A percentile compares a stretch with the other conserved stretches of the same genome.
phyloP scores from a whole-genome alignment of 2,329 filamentous ascomycete species.

The Cladosporium austrohemisphaericum region DNA sequence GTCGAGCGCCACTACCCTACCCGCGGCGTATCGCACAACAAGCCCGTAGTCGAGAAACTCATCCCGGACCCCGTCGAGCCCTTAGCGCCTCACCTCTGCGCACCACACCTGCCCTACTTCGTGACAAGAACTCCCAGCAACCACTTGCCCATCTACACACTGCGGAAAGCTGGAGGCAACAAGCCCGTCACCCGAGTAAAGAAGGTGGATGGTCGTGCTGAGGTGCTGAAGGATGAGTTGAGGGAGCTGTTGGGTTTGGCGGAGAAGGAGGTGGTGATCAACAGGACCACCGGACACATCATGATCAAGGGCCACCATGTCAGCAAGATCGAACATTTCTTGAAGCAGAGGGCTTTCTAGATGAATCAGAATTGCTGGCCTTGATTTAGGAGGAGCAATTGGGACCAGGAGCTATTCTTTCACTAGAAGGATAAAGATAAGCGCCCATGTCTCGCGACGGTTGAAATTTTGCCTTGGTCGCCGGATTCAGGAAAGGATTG shows the following conservation, averaged over 20 bases:
- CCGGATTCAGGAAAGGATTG: too few species aligned
- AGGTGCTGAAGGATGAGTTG: conserved; percentile 62
- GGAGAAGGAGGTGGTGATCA: conserved; percentile 53
- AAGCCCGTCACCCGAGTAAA: conserved; percentile 70
- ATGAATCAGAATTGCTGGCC: not conserved
- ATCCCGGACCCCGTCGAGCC: conserved; percentile 25
- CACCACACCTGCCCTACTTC: conserved; percentile 59
- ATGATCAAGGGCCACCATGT: conserved; percentile 55
- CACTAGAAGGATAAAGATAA: too few species aligned
- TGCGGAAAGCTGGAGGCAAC: conserved; percentile 71
- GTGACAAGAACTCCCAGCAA: conserved; percentile 67
- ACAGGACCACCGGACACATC: conserved; percentile 67
- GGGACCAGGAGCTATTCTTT: not conserved
- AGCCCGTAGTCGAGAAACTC: conserved; percentile 20
- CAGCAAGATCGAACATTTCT: conserved; percentile 32
- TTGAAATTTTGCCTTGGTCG: too few species aligned
- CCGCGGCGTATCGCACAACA: conserved; percentile 25
- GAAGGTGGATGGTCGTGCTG: conserved; percentile 71
- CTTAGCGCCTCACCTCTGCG: conserved; percentile 31
- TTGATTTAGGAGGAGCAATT: not conserved
- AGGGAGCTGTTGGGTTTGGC: conserved; percentile 47
- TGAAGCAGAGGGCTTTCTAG: conserved; percentile 36
- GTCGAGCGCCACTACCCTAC: conserved; percentile 34
- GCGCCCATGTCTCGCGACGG: too few species aligned
- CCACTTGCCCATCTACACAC: conserved; percentile 73